These are phyloP conservation scores for Stagonosporopsis rhizophila DNA, from an alignment of 2,329 filamentous ascomycete species.

Conservation along the genomic window DNA sequence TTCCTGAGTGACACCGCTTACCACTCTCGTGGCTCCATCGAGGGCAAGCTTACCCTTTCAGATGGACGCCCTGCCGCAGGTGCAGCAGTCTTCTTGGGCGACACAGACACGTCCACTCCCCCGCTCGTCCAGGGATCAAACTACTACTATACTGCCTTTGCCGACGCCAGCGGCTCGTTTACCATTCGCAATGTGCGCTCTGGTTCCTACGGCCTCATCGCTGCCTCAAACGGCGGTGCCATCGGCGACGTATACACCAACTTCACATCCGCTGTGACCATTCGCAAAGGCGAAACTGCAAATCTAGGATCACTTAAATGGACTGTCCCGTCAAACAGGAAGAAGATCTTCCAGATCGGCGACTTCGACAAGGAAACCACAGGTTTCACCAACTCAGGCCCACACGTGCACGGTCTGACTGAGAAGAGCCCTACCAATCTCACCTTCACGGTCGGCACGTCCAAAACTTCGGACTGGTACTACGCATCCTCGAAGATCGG, in stretches of 20 bases:
- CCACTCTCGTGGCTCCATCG: conserved; percentile 53
- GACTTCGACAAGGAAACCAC: conserved; percentile 53
- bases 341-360: conserved; percentile 55
- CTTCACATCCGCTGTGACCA: conserved; percentile 46
- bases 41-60: conserved; percentile 51
- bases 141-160: conserved; percentile 57
- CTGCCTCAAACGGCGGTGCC: conserved; percentile 55
- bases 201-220: conserved; percentile 54
- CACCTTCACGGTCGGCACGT: conserved; percentile 49
- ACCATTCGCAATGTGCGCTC: conserved; percentile 51
- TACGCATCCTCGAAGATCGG: conserved; percentile 50
- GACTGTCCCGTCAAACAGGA: conserved; percentile 42
- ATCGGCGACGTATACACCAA: conserved; percentile 55
- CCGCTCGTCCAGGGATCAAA: conserved; percentile 53
- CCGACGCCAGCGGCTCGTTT: conserved; percentile 51
- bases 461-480: conserved; percentile 51
- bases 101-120: conserved; percentile 50
- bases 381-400: conserved; percentile 53
- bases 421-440: conserved; percentile 52
- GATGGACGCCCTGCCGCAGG: conserved; percentile 54
- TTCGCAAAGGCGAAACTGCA: conserved; percentile 37
- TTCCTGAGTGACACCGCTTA: conserved; percentile 54
- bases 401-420: conserved; percentile 52
- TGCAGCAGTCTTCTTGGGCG: conserved; percentile 57
- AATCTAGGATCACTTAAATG: conserved; percentile 48